Conservation (phyloP, 2,329 filamentous ascomycete genomes). For the Coniochaeta pulveracea region DNA sequence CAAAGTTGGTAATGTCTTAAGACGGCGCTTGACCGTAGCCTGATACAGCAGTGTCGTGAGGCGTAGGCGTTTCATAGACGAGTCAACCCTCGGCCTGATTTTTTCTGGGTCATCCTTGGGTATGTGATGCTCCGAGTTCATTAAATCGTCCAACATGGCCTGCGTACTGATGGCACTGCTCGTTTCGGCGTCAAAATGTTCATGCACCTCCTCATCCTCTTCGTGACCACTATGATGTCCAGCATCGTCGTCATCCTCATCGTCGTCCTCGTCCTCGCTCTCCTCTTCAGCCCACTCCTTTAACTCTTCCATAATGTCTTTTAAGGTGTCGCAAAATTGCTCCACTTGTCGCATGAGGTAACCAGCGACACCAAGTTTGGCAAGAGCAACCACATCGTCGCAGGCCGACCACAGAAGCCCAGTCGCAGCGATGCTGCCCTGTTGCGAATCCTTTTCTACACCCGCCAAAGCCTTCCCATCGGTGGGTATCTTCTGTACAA, state of each 20-base stretch:
- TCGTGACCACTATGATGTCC: constrained; percentile 31
- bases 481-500: constrained; percentile 48
- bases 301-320: constrained; percentile 76
- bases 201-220: constrained; percentile 16
- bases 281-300: constrained; percentile 78
- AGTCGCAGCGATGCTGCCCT: constrained; percentile 51
- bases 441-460: constrained; percentile 35
- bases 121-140: constrained; percentile 49
- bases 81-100: constrained; percentile 55
- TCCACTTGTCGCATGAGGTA: constrained; percentile 61
- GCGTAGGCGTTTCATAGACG: constrained; percentile 51
- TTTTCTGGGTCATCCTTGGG: constrained; percentile 51
- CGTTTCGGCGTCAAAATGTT: constrained; percentile 17
- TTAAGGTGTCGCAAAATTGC: constrained; percentile 61
- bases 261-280: constrained; percentile 46
- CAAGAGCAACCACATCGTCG: constrained; percentile 57
- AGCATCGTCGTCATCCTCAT: constrained; percentile 32
- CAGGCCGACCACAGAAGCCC: constrained; percentile 78
- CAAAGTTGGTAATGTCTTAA: constrained; percentile 39
- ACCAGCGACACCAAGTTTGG: constrained; percentile 55
- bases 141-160: constrained; percentile 56
- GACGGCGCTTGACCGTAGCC: constrained; percentile 56
- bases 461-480: constrained; percentile 42
- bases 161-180: constrained; percentile 24
- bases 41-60: constrained; percentile 58